Evolutionary conservation across 805 yeast species (phyloP).

Genomic region (Cyberlindnera suaveolens): DNA sequence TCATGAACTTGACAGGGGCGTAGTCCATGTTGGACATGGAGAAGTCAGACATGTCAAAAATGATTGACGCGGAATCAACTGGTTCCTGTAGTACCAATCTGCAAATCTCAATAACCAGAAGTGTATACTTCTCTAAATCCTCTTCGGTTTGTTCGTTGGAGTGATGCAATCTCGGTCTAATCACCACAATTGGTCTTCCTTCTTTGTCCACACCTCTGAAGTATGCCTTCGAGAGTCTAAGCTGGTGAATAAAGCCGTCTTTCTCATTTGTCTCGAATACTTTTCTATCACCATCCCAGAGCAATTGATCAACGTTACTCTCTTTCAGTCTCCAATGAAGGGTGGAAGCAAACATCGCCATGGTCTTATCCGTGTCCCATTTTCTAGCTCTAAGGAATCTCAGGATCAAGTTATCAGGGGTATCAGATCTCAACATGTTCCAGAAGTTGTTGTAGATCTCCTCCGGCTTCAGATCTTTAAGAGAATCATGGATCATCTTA

Average conservation of each 20-base stretch:
- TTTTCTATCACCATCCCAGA: slow-evolving; percentile 68
- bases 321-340: slow-evolving; percentile 69
- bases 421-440: slow-evolving; percentile 64
- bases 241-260: slow-evolving; percentile 34
- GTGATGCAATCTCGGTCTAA: slow-evolving; percentile 73
- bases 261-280: slow-evolving; percentile 40
- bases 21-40: slow-evolving; percentile 92
- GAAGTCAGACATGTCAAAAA: slow-evolving; percentile 84
- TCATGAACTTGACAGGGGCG: slow-evolving; percentile 82
- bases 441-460: slow-evolving; percentile 46
- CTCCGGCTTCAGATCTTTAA: slow-evolving; percentile 47
- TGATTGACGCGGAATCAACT: slow-evolving; percentile 71
- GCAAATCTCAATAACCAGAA: slow-evolving; percentile 75
- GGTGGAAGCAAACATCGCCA: slow-evolving; percentile 67
- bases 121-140: slow-evolving; percentile 70
- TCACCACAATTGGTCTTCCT: slow-evolving; percentile 74
- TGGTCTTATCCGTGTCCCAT: slow-evolving; percentile 64
- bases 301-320: slow-evolving; percentile 51
- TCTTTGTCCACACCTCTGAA: slow-evolving; percentile 68
- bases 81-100: slow-evolving; percentile 70
- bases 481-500: slow-evolving; percentile 38
- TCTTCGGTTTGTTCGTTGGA: slow-evolving; percentile 60
- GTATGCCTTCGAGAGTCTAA: slow-evolving; percentile 60
- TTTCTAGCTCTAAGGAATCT: slow-evolving; percentile 84
- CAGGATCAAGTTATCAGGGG: slow-evolving; percentile 72